Base-by-base conservation (phyloP, 371 early-diverging fungal species). In the Funneliformis caledonium region DNA sequence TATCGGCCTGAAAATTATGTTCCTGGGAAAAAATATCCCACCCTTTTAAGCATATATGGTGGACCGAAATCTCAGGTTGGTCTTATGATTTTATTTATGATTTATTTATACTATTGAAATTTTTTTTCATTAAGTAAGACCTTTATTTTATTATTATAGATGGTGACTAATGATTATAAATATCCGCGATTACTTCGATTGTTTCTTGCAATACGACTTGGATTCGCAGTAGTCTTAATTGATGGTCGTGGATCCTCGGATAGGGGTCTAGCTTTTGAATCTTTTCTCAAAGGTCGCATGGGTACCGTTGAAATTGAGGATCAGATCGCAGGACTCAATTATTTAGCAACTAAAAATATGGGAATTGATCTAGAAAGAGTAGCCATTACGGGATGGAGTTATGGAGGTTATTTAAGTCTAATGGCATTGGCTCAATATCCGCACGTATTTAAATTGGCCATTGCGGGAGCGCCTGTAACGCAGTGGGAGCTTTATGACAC, bases 381-480 rank as follows among this genome's bases (percentile, higher is more conserved):
- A 2, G 93, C 92, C 4, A 89, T 94, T 45, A 88, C 89, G 62
- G 93, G 93, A 0, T 93, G 93, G 93, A 91, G 91, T 12, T 93
- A 92, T 84, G 93, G 87, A 45, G 96, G 96, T 1, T 94, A 94
- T 82, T 84, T 95, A 12, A 88, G 93, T 31, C 80, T 94, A 22
- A 91, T 94, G 89, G 93, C 89, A 0, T 50, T 94, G 6, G 93
- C 90, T 4, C 90, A 90, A 43, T 87, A 91, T 70, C 90, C 93
- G 3, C 83, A 89, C 42, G 77, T 89, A 12, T 93, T 95, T 83
- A 91, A 91, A 78, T 83, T 93, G 69, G 89, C 92, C 0, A 87
- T 95, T 81, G 92, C 94, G 2, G 94, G 94, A 2, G 95, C 96
- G 0, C 96, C 96, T 0, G 94, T 95, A 0, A 91, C 93, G 1